Evolutionary conservation across 208 protist genomes (phyloP), one percentile per base, ranked within the genome.

Genomic region (Angomonas ambiguus): DNA sequence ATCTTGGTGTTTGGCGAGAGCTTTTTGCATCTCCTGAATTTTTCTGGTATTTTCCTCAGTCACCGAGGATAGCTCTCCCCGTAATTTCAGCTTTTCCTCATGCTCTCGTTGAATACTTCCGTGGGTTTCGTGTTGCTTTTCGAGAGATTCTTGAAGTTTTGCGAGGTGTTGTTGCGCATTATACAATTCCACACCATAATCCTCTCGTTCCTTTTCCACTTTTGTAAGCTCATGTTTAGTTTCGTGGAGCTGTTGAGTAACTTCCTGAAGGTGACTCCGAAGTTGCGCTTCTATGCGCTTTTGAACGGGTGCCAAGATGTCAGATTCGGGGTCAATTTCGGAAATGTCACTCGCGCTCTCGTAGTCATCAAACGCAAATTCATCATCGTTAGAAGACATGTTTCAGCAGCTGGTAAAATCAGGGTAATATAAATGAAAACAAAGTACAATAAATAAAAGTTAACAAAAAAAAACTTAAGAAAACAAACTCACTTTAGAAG

Each of bases 151-250:
- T 59, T 98, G 95, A 38, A 97, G 76, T 69, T 93, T 96, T 0
- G 94, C 95, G 10, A 98, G 83, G 53, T 97, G 93, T 63, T 98
- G 96, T 67, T 98, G 95, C 2, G 94, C 85, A 57, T 94, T 94
- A 77, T 98, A 98, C 31, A 98, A 80, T 64, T 98, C 88, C n/a
- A 97, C 96, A 77, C 94, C 95, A 55, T 85, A 87, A 58, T 92
- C 77, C 62, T 98, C 96, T 1, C 91, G 80, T 64, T 93, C 79
- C 45, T 92, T 85, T 61, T 87, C 77, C n/a, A 95, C 73, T 16
- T 61, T 68, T 48, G 67, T 68, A 28, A 93, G 64, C 62, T 97
- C 91, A 53, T 84, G 93, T 20, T 80, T 89, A 10, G 83, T 83
- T 62, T 97, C 91, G 28, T 93, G 83, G 4, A 96, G 74, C 51